These are phyloP conservation scores for Coemansia asiatica DNA, from an alignment of 192 early-diverging fungal genomes.

Conservation along the genomic window DNA sequence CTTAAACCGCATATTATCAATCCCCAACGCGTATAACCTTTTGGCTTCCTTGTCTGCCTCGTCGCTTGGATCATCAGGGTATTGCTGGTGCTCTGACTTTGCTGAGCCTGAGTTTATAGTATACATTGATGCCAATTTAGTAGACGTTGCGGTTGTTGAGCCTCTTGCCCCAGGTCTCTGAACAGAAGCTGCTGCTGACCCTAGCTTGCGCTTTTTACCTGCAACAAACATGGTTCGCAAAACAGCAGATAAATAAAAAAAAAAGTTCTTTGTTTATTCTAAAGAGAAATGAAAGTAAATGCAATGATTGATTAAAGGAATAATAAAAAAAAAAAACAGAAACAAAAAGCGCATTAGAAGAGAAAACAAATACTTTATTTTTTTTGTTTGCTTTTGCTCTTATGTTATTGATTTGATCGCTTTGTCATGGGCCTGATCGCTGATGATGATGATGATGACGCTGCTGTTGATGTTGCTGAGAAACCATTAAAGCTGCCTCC, in stretches of 20 bases:
- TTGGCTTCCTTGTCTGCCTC: constrained; percentile 5
- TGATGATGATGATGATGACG: not conserved
- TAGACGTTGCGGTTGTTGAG: not conserved
- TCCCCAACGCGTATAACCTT: constrained; percentile 19
- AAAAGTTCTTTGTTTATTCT: not conserved
- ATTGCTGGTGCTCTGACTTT: too few relatives aligned
- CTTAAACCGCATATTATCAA: constrained; percentile 24
- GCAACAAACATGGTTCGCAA: constrained; percentile 24
- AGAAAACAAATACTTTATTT: not conserved
- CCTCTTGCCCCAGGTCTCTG: not conserved
- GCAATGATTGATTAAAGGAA: too few relatives aligned
- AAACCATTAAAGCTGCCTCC: not conserved
- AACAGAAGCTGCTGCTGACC: not conserved
- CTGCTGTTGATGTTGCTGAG: not conserved
- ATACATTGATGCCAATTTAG: not conserved
- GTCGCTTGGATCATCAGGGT: not conserved
- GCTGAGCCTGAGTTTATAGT: too few relatives aligned
- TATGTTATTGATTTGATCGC: constrained; percentile 9
- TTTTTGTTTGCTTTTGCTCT: constrained; percentile 1
- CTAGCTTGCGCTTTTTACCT: constrained; percentile 23
- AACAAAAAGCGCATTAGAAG: not conserved
- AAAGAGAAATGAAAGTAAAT: constrained; percentile 3
- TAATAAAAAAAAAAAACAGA: constrained; percentile 9
- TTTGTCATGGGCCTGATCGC: constrained; percentile 39
- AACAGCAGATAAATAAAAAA: not conserved